These are phyloP conservation scores for Nemania abortiva DNA, from an alignment of 2,329 filamentous ascomycete species.

Conservation along the genomic window DNA sequence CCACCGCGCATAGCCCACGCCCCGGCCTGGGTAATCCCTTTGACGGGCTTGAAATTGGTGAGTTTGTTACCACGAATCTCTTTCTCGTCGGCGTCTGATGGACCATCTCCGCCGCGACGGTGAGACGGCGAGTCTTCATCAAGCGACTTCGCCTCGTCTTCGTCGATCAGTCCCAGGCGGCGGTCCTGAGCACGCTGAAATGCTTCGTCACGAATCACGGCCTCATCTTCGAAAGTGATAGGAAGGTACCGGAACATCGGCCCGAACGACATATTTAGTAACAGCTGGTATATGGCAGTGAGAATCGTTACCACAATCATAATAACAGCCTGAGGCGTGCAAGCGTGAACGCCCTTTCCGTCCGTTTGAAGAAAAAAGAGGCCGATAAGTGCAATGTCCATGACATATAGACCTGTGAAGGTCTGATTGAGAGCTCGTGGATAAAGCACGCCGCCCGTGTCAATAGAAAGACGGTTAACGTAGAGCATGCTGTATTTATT, in stretches of 20 bases:
- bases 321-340: slow-evolving; percentile 80
- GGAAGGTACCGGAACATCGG: slow-evolving; percentile 91
- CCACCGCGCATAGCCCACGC: slow-evolving; percentile 63
- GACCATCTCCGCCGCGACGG: slow-evolving; percentile 58
- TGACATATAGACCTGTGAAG: slow-evolving; percentile 93
- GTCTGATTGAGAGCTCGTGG: slow-evolving; percentile 94
- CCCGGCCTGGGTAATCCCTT: slow-evolving; percentile 62
- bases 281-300: slow-evolving; percentile 81
- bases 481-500: slow-evolving; percentile 98
- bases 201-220: slow-evolving; percentile 87
- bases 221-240: slow-evolving; percentile 95
- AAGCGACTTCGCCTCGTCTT: slow-evolving; percentile 58
- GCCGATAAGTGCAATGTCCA: slow-evolving; percentile 91
- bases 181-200: slow-evolving; percentile 83
- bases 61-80: slow-evolving; percentile 45
- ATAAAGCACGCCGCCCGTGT: slow-evolving; percentile 93
- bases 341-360: slow-evolving; percentile 64
- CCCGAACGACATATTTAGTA: slow-evolving; percentile 85
- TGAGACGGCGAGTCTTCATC: slow-evolving; percentile 56
- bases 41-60: slow-evolving; percentile 56
- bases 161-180: slow-evolving; percentile 71
- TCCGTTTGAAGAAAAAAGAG: slow-evolving; percentile 85
- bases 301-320: slow-evolving; percentile 83
- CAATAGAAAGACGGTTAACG: slow-evolving; percentile 87
- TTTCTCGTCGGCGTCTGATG: slow-evolving; percentile 50